A percentile compares a stretch with the other conserved stretches of the same genome.
Evolutionary conservation across 2,329 filamentous ascomycete species (phyloP).

Genomic region (Sarocladiaceae sp.): DNA sequence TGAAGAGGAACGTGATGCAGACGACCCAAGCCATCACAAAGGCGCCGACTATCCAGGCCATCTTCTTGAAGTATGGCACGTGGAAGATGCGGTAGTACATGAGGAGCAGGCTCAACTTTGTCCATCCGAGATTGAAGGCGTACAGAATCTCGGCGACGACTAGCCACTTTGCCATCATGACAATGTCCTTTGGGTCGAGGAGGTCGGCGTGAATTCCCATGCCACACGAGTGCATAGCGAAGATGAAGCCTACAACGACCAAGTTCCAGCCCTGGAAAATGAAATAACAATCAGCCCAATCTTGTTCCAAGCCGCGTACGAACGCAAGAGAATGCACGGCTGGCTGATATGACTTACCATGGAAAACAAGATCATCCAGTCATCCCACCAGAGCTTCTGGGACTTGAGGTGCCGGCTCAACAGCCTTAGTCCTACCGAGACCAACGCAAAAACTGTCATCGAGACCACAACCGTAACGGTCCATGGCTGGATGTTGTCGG

Average conservation of each 20-base stretch:
- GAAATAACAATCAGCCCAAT: neutral
- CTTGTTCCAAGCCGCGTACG: neutral
- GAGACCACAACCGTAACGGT: conserved; percentile 32
- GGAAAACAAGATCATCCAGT: conserved; percentile 44
- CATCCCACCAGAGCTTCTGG: conserved; percentile 46
- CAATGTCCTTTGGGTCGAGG: conserved; percentile 30
- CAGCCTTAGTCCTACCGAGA: conserved; percentile 34
- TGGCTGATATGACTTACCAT: conserved; percentile 29
- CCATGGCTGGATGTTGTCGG: conserved; percentile 38
- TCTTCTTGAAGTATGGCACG: conserved; percentile 36
- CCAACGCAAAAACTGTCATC: conserved; percentile 35
- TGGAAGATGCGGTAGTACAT: conserved; percentile 52
- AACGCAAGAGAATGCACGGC: neutral
- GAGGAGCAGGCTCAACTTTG: conserved; percentile 45
- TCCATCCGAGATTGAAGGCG: conserved; percentile 42
- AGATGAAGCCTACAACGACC: conserved; percentile 41
- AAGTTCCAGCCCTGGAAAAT: conserved; percentile 33
- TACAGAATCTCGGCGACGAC: conserved; percentile 44
- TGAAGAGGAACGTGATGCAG: conserved; percentile 42
- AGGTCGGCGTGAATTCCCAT: conserved; percentile 43
- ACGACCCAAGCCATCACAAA: conserved; percentile 45
- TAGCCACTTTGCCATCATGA: conserved; percentile 42
- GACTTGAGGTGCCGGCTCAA: conserved; percentile 36
- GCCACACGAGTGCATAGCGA: conserved; percentile 39
- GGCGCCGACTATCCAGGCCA: conserved; percentile 33